phyloP scores from a whole-genome alignment of 169 alveolate genomes.

The Cryptosporidium viatorum region DNA sequence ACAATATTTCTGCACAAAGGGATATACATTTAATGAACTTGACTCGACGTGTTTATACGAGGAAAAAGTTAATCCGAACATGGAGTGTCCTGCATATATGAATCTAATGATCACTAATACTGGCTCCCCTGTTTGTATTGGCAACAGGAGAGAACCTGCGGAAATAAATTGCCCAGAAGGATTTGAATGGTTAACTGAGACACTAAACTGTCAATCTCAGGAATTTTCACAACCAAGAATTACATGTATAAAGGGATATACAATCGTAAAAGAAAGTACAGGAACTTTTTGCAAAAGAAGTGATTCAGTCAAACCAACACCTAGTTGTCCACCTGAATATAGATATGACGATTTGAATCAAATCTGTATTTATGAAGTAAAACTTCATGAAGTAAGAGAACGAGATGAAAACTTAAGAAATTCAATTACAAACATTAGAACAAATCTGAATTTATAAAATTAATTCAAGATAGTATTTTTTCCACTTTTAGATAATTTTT shows the following conservation, averaged over 20 bases:
- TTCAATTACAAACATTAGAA: conserved; percentile 23
- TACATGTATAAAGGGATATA: conserved; percentile 46
- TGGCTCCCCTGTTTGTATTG: conserved; percentile 60
- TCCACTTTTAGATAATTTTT: not conserved
- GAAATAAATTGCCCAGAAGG: conserved; percentile 58
- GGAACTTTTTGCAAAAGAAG: conserved; percentile 59
- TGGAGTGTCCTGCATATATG: conserved; percentile 64
- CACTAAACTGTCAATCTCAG: conserved; percentile 39
- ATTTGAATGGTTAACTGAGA: conserved; percentile 60
- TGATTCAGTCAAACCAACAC: conserved; percentile 55
- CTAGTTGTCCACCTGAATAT: conserved; percentile 74
- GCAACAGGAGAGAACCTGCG: conserved; percentile 50
- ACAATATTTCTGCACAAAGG: conserved; percentile 32
- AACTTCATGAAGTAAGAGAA: conserved; percentile 59
- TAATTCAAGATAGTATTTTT: conserved; percentile 39
- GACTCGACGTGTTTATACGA: conserved; percentile 33
- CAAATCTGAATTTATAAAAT: conserved; percentile 20
- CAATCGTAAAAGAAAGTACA: conserved; percentile 24
- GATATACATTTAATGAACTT: conserved; percentile 25
- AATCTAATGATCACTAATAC: not conserved
- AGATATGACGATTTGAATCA: conserved; percentile 47
- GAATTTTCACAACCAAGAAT: conserved; percentile 61
- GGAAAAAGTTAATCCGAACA: conserved; percentile 15
- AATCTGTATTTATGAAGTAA: conserved; percentile 57
- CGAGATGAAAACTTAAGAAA: conserved; percentile 31